A percentile compares a stretch with the other conserved stretches of the same genome.
Evolutionary conservation across 2,329 filamentous ascomycete species (phyloP).

Genomic region (Ophiostoma ulmi): DNA sequence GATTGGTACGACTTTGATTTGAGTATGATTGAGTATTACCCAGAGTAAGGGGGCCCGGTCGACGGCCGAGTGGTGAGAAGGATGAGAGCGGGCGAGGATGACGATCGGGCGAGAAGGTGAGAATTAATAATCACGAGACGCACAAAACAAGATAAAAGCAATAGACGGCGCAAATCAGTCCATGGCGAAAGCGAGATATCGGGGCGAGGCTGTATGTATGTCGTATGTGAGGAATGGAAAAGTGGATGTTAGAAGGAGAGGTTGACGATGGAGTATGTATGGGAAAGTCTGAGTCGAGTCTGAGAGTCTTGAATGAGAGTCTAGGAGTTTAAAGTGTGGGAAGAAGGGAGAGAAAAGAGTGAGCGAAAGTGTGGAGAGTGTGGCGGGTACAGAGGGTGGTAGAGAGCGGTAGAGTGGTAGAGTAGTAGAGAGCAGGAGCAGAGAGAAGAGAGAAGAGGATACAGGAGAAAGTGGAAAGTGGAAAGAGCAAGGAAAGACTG

Average conservation of each 20-base stretch:
- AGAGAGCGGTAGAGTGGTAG: neutral
- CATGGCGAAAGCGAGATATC: slow-evolving; percentile 13
- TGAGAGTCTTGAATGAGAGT: neutral
- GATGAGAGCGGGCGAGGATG: neutral
- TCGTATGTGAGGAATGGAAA: slow-evolving; percentile 5
- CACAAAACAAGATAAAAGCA: neutral
- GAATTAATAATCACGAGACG: neutral
- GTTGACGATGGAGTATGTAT: slow-evolving; percentile 13
- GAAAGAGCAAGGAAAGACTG: slow-evolving; percentile 4
- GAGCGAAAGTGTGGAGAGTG: slow-evolving; percentile 18
- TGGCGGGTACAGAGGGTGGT: neutral
- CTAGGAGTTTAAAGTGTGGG: slow-evolving; percentile 1
- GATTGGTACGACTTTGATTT: neutral
- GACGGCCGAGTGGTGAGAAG: neutral
- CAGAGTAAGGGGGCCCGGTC: too few species aligned
- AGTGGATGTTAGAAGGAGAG: slow-evolving; percentile 13
- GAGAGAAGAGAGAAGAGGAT: neutral
- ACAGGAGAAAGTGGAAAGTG: neutral
- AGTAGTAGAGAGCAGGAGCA: neutral
- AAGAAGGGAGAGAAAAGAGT: slow-evolving; percentile 11
- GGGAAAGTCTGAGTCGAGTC: neutral
- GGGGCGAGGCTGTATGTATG: slow-evolving; percentile 9
- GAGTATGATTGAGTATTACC: too few species aligned
- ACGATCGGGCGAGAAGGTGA: neutral
- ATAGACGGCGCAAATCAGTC: slow-evolving; percentile 7